Evolutionary conservation across 441 rosid species (phyloP), one percentile per base, ranked within the genome.

Genomic region (Brassica hybrid): DNA sequence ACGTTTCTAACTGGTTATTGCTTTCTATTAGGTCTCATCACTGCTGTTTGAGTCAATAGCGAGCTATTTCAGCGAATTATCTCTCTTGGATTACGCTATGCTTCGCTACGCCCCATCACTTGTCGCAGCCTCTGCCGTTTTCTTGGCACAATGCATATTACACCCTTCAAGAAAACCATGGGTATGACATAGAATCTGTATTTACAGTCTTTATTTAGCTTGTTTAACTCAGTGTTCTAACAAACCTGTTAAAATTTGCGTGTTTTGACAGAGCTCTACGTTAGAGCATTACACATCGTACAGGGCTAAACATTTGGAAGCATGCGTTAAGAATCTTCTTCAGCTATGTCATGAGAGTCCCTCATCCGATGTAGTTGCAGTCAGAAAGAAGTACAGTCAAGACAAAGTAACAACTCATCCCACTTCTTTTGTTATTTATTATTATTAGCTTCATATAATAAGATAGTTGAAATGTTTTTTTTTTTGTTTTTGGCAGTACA

Each of bases 311-410:
- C 89, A 93, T 76, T 65, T 95, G 84, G 60, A 72, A 11, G 84
- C 82, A 69, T 95, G 98, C 67, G 97, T 88, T 2, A 90, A 83
- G 79, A 93, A 86, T 52, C 91, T 95, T 30, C 91, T 88, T 78
- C 85, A 85, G 30, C 75, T 93, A 41, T 93, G 88, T 73, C 82
- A 84, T 50, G 79, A 73, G 78, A 74, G 75, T 80, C 80, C 86
- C 17, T 80, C 78, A 77, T 79, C 88, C 4, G 85, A 84, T 18
- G 79, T 91, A 69, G 91, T 91, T 12, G 94, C 98, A 61, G 73
- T 95, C 64, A 89, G 95, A 74, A 96, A 93, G 79, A 95, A 95
- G 78, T 95, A 95, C 81, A 89, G 92, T 79, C 94, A 87, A 66
- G 93, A 95, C 60, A 95, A 91, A 87, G 98, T 95, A 85, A 84